These are phyloP conservation scores for Talaromyces wortmannii DNA, from an alignment of 495 filamentous ascomycete genomes.

Conservation along the genomic window DNA sequence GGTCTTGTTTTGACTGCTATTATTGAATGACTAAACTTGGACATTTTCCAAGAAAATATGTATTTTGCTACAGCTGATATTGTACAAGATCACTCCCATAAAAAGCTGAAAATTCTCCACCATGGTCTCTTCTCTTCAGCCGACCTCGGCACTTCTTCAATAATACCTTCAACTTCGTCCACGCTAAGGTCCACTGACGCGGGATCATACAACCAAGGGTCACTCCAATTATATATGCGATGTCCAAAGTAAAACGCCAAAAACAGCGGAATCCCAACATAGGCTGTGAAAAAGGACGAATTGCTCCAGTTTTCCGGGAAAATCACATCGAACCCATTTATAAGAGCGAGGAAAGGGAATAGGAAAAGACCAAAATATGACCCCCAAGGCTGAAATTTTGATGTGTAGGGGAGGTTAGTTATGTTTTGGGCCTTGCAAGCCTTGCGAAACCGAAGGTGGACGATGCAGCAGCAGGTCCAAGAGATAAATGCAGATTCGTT, in stretches of 20 bases:
- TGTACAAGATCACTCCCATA: not conserved
- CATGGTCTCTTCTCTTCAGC: not conserved
- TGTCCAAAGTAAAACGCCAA: no score
- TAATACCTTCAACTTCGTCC: not conserved
- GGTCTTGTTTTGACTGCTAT: conserved; percentile 17
- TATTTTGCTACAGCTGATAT: no score
- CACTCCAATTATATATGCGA: not conserved
- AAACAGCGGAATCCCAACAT: no score
- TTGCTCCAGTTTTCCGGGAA: no score
- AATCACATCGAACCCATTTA: no score
- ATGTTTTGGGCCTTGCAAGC: conserved; percentile 45
- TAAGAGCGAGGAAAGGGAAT: no score
- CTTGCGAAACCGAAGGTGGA: conserved; percentile 54
- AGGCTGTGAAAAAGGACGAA: no score
- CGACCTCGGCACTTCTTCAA: not conserved
- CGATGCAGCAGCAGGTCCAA: conserved; percentile 54
- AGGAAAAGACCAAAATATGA: no score
- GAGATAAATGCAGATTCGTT: conserved; percentile 54
- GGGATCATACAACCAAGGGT: not conserved
- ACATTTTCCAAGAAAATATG: no score
- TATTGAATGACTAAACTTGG: not conserved
- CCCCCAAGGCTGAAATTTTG: no score
- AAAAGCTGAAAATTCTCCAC: not conserved
- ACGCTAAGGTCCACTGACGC: not conserved
- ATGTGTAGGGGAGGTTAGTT: no score